A percentile compares a stretch with the other conserved stretches of the same genome.
Evolutionary conservation across 192 early-diverging fungal genomes (phyloP).

Genomic region (Pilobolus umbonatus): DNA sequence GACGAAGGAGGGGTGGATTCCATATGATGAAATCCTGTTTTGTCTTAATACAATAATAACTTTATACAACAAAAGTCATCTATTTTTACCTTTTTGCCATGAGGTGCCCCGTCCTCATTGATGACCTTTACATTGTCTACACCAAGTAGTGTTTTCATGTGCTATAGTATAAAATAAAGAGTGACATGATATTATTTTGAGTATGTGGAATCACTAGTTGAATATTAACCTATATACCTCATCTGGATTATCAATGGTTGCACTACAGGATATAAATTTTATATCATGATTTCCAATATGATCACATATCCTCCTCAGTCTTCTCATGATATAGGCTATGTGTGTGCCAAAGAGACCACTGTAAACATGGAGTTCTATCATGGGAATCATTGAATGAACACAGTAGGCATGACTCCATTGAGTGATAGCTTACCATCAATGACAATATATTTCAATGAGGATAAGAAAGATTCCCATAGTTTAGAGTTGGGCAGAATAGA

Average conservation of each 20-base stretch:
- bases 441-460: constrained; percentile 54
- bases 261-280: constrained; percentile 59
- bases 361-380: constrained; percentile 69
- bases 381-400: not conserved
- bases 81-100: constrained; percentile 27
- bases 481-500: constrained; percentile 55
- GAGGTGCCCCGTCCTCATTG: constrained; percentile 35
- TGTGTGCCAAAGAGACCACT: constrained; percentile 63
- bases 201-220: not conserved
- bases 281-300: constrained; percentile 39
- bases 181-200: not conserved
- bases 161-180: constrained; percentile 13
- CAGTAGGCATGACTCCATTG: not conserved
- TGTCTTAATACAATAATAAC: not conserved
- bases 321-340: constrained; percentile 55
- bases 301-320: constrained; percentile 56
- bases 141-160: constrained; percentile 33
- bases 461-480: constrained; percentile 56
- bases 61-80: not conserved
- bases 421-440: constrained; percentile 46
- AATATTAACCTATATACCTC: not conserved
- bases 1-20: constrained; percentile 37
- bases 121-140: constrained; percentile 15
- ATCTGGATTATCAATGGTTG: constrained; percentile 58
- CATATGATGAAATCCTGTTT: constrained; percentile 37